Evolutionary conservation across 805 yeast species (phyloP), one percentile per base, ranked within the genome.

Genomic region (Candida loeiensis): DNA sequence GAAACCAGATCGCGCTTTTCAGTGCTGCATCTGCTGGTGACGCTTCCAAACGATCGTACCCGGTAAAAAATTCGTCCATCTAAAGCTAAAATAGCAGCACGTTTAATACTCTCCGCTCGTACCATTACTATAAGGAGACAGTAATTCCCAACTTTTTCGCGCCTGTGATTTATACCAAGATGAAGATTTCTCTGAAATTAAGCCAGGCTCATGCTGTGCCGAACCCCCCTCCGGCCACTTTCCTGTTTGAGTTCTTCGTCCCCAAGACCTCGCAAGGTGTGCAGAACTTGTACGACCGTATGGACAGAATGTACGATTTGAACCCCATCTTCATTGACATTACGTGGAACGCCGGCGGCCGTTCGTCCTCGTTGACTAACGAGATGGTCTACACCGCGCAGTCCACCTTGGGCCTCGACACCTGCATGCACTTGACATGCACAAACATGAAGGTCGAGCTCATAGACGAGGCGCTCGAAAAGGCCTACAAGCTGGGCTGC

Each of bases 341-440:
- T 47, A 93, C 99, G 1, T 93, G 99, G 99, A 91, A 91, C 56
- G 99, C 99, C 3, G 99, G 99, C 29, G 98, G 98, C 4, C 74
- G 95, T 35, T 64, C 84, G 36, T 81, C 95, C 4, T 79, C 80
- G 31, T 67, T 89, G 47, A 89, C 99, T 17, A 84, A 89, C 25
- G 98, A 93, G 50, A 82, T 93, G 77, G 95, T 93, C 4, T 77
- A 88, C 50, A 88, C 95, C 2, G 79, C 97, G 1, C 95, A 90
- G 51, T 80, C 90, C 2, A 90, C 88, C 2, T 70, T 90, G 40
- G 97, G 97, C 6, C 69, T 91, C 45, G 98, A 91, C 55, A 91
- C 98, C 0, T 93, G 98, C 60, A 90, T 93, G 96, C 99, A 93
- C 62, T 72, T 93, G 64, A 93, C 99, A 2, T 93, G 99, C 57